Base-by-base conservation (phyloP, 768 basidiomycete genomes). In the Suillus fuscotomentosus region DNA sequence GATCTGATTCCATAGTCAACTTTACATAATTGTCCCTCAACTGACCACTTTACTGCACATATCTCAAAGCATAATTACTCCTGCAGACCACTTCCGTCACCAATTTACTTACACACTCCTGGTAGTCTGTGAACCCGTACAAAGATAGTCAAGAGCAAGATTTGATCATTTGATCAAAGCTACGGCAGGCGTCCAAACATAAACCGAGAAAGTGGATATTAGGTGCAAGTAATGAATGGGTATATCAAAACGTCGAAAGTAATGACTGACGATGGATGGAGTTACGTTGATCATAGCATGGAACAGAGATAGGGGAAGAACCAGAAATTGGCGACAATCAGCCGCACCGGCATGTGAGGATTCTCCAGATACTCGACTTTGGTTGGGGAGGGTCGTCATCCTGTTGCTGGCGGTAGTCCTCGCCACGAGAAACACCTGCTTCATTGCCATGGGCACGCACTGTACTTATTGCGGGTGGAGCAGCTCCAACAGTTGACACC, bases 281-380 rank as follows among this genome's bases (percentile, higher is more conserved):
- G 47, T 48, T 75, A 65, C 65, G 71, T 70, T 71, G 64, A 67
- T 68, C 70, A 70, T 66, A 70, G 70, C 67, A 71, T 69, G 63
- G 53, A 68, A 62, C 65, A 67, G 63, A 63, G 62, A 63, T 66
- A 47, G 60, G 64, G 60, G 67, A 68, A 68, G 69, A 60, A 55
- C 62, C 50, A 62, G 61, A 60, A n/a, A 42, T 31, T 39, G 47
- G 61, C 47, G 17, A 61, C 50, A 57, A 69, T 80, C 76, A 84
- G 70, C 86, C 88, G 80, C 92, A 94, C 71, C 86, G 87, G 78
- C 92, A 94, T 55, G 90, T 92, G 65, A 94, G 77, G 67, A 93
- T 84, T 77, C 84, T 82, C 80, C 89, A 81, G 61, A 91, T 78
- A 67, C 80, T 79, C 62, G 81, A 78, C 75, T 85, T 84, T 65